Percentiles rank a stretch among this genome's conserved stretches.
Evolutionary conservation across 2,329 filamentous ascomycete genomes (phyloP).

Genomic region (Aspergillus viridinutans): DNA sequence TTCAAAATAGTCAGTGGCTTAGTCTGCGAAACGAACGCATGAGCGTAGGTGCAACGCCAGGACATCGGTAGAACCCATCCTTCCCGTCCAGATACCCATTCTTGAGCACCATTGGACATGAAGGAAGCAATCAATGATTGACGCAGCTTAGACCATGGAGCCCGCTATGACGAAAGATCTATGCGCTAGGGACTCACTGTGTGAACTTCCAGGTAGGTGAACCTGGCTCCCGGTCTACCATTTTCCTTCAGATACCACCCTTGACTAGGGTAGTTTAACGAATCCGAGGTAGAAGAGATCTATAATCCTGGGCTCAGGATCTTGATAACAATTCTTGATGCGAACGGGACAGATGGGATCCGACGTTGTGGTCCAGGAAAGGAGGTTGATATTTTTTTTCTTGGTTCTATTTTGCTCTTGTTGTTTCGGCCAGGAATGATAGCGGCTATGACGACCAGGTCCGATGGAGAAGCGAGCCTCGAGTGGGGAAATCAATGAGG

Average conservation of each 20-base stretch:
- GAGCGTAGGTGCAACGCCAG: neutral
- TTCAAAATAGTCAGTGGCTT: constrained; percentile 7
- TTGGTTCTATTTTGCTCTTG: neutral
- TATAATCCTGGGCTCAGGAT: constrained; percentile 2
- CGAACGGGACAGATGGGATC: constrained; percentile 10
- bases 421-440: constrained; percentile 1
- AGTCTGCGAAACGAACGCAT: neutral
- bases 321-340: constrained; percentile 8
- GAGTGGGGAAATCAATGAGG: constrained; percentile 14
- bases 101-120: neutral
- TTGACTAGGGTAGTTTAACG: constrained; percentile 21
- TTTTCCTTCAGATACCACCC: constrained; percentile 54
- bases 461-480: constrained; percentile 8
- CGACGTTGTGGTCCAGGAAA: constrained; percentile 7
- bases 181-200: constrained; percentile 65
- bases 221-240: constrained; percentile 94
- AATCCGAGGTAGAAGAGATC: constrained; percentile 11
- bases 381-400: constrained; percentile 2
- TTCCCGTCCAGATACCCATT: neutral
- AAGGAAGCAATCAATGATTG: neutral
- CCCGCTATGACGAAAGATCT: constrained; percentile 6
- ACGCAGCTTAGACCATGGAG: neutral
- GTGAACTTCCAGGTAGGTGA: constrained; percentile 99
- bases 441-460: constrained; percentile 6
- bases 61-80: neutral